Evolutionary conservation across 441 rosid genomes (phyloP).

Genomic region (Omphalea diandra): DNA sequence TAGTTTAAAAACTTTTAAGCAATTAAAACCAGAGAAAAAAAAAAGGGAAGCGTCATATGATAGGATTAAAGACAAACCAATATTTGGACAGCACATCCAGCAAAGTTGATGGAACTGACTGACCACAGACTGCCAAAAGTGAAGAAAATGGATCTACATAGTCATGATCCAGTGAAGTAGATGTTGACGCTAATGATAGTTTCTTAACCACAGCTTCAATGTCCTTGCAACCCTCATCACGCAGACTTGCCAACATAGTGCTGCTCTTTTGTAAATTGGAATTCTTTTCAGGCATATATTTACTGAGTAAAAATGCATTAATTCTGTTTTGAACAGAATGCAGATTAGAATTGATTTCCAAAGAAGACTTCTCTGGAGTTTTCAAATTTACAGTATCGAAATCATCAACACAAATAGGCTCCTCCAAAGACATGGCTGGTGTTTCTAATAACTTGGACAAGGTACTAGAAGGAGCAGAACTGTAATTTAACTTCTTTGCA

Average conservation of each 20-base stretch:
- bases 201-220: constrained; percentile 53
- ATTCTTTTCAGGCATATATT: constrained; percentile 29
- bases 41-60: neutral
- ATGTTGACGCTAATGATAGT: constrained; percentile 64
- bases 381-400: constrained; percentile 29
- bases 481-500: constrained; percentile 51
- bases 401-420: constrained; percentile 33
- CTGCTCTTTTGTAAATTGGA: constrained; percentile 28
- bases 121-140: constrained; percentile 71
- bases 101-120: constrained; percentile 54
- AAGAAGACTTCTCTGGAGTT: constrained; percentile 46
- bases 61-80: constrained; percentile 47
- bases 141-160: constrained; percentile 52
- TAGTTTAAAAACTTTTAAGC: neutral
- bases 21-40: neutral
- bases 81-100: constrained; percentile 70
- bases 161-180: constrained; percentile 37
- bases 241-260: constrained; percentile 13
- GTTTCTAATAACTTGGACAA: constrained; percentile 77
- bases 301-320: constrained; percentile 24
- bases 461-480: constrained; percentile 67
- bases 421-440: constrained; percentile 39
- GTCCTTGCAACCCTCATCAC: constrained; percentile 39
- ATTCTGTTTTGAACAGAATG: constrained; percentile 42
- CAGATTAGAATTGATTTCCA: constrained; percentile 23